phyloP scores from a whole-genome alignment of 2,329 filamentous ascomycete genomes.

The Neoascochyta sp. region DNA sequence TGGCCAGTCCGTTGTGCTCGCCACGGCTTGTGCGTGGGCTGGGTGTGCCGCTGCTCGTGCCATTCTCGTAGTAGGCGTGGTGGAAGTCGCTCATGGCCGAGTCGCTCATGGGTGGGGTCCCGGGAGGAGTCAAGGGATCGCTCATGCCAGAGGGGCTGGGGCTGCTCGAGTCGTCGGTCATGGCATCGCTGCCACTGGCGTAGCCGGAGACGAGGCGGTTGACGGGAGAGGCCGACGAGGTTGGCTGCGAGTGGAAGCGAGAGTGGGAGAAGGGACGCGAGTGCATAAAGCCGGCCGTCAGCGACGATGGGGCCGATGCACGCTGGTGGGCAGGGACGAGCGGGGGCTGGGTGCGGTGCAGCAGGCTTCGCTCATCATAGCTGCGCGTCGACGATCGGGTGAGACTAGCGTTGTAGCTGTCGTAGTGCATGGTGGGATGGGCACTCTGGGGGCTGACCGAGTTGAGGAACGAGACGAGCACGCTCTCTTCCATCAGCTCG shows the following conservation, averaged over 20 bases:
- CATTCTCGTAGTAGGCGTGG: slow-evolving; percentile 34
- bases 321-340: slow-evolving; percentile 33
- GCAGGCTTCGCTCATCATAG: slow-evolving; percentile 40
- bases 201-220: slow-evolving; percentile 31
- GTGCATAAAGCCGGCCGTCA: slow-evolving; percentile 38
- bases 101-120: slow-evolving; percentile 64
- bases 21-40: slow-evolving; percentile 38
- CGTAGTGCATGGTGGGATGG: slow-evolving; percentile 39
- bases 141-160: slow-evolving; percentile 45
- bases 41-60: slow-evolving; percentile 33
- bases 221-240: slow-evolving; percentile 28
- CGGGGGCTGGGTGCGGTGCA: slow-evolving; percentile 28
- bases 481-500: slow-evolving; percentile 96
- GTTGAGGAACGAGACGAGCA: slow-evolving; percentile 88
- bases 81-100: slow-evolving; percentile 46
- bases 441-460: slow-evolving; percentile 52
- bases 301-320: slow-evolving; percentile 39
- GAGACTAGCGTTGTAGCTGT: slow-evolving; percentile 41
- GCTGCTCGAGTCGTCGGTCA: slow-evolving; percentile 63
- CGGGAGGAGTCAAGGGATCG: slow-evolving; percentile 71
- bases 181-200: slow-evolving; percentile 46
- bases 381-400: slow-evolving; percentile 40
- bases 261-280: slow-evolving; percentile 35
- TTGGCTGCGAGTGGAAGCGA: slow-evolving; percentile 37
- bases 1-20: slow-evolving; percentile 37